phyloP scores from a whole-genome alignment of 306 rosid species.

The Purshia tridentata region DNA sequence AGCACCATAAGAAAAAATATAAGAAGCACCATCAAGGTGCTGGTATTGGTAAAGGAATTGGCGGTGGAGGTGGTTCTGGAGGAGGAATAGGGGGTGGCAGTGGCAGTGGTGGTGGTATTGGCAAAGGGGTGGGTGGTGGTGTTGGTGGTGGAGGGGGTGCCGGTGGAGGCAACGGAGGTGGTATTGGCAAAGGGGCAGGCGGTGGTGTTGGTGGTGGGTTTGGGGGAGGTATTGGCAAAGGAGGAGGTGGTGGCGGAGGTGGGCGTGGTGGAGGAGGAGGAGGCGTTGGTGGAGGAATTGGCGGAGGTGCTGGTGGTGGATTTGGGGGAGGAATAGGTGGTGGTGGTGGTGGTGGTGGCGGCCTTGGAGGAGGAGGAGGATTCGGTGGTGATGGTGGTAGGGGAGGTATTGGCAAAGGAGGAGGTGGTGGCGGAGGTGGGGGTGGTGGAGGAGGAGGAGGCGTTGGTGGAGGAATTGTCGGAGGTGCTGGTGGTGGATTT shows the following conservation, averaged over 20 bases:
- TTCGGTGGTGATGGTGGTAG: neutral
- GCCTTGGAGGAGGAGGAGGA: neutral
- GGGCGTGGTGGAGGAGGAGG: neutral
- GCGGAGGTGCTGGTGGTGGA: neutral
- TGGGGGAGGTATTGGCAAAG: conserved; percentile 9
- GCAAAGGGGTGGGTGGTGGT: neutral
- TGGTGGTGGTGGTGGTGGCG: neutral
- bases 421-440: conserved; percentile 6
- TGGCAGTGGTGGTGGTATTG: neutral
- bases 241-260: neutral
- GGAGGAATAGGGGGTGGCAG: neutral
- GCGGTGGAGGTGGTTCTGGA: neutral
- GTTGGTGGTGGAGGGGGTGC: neutral
- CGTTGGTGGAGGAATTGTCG: neutral
- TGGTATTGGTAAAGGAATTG: neutral
- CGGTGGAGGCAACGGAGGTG: neutral
- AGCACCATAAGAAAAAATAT: neutral
- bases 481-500: neutral
- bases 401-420: conserved; percentile 14
- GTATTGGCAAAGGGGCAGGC: neutral
- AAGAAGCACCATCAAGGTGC: neutral
- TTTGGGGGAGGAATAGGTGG: neutral
- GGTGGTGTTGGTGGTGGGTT: neutral
- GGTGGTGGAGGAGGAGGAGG: conserved; percentile 23
- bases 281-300: neutral